Evolutionary conservation across 2,329 filamentous ascomycete genomes (phyloP).

Genomic region (Xylariaceae sp.): DNA sequence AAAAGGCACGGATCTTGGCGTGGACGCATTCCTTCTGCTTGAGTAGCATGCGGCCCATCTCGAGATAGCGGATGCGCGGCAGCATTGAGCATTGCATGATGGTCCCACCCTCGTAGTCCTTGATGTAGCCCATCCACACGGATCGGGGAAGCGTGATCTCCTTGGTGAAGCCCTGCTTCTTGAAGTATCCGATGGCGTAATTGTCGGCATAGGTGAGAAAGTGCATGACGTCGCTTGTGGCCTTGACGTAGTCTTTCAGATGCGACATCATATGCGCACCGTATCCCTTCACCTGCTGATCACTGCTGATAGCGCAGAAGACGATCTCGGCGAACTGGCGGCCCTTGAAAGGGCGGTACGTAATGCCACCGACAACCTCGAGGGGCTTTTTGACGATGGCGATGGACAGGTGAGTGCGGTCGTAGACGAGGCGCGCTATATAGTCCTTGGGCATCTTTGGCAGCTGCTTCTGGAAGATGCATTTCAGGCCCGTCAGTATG

Average conservation of each 20-base stretch:
- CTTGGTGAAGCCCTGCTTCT: conserved; percentile 98
- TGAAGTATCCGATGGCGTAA: conserved; percentile 97
- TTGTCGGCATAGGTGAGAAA: conserved; percentile 98
- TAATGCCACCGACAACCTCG: conserved; percentile 94
- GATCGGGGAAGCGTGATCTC: conserved; percentile 87
- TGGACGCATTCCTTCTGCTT: conserved; percentile 96
- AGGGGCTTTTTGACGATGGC: conserved; percentile 95
- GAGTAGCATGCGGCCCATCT: conserved; percentile 84
- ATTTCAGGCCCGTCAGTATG: conserved; percentile 91
- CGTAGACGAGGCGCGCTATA: conserved; percentile 94
- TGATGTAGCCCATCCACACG: conserved; percentile 99
- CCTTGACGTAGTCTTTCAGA: conserved; percentile 96
- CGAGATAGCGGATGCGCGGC: conserved; percentile 87
- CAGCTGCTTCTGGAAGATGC: conserved; percentile 96
- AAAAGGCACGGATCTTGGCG: conserved; percentile 89
- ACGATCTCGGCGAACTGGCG: conserved; percentile 96
- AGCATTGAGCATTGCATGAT: conserved; percentile 99
- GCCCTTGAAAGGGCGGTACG: conserved; percentile 87
- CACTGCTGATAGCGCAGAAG: conserved; percentile 94
- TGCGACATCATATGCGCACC: conserved; percentile 97
- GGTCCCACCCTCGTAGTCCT: conserved; percentile 97
- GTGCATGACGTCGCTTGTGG: conserved; percentile 94
- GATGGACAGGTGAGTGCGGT: conserved; percentile 90
- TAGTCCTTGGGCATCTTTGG: conserved; percentile 99
- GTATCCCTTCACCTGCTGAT: conserved; percentile 98